Percentiles rank a stretch among this genome's conserved stretches.
Evolutionary conservation across 352 stramenopile genomes (phyloP).

Genomic region (Phytophthora melonis): DNA sequence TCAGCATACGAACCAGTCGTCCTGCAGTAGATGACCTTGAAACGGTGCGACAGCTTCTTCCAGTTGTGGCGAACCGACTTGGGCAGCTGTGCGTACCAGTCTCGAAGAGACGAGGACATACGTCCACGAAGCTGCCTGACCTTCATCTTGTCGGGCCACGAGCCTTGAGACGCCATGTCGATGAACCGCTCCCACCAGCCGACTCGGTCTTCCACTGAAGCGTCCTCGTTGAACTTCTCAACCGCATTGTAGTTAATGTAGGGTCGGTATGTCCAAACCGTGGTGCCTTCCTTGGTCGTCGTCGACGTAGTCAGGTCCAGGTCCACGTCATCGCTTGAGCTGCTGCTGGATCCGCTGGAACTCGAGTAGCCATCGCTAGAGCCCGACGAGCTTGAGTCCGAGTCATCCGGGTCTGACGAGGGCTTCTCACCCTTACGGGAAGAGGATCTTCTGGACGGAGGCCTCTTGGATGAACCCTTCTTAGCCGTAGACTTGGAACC

Average conservation of each 20-base stretch:
- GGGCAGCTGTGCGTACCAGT: background rate
- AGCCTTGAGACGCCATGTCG: too few species aligned
- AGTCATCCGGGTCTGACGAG: background rate
- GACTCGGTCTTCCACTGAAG: too few species aligned
- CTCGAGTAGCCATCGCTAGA: background rate
- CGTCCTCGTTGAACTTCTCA: too few species aligned
- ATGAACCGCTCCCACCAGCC: too few species aligned
- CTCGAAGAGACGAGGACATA: background rate
- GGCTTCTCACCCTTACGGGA: background rate
- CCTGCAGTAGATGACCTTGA: too few species aligned
- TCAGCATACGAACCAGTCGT: background rate
- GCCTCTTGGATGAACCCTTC: too few species aligned
- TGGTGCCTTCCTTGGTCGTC: too few species aligned
- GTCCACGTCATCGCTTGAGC: background rate
- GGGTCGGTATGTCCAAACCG: too few species aligned
- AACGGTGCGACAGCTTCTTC: background rate
- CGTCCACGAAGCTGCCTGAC: too few species aligned
- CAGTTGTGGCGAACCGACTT: background rate
- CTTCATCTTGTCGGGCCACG: too few species aligned
- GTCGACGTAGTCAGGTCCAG: background rate
- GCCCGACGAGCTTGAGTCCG: background rate
- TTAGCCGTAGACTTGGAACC: too few species aligned
- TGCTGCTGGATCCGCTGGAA: background rate
- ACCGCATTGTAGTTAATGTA: too few species aligned
- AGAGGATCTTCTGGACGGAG: background rate